These are phyloP conservation scores for Solanum megistacrolobum DNA, from an alignment of 257 asterid species.

Conservation along the genomic window DNA sequence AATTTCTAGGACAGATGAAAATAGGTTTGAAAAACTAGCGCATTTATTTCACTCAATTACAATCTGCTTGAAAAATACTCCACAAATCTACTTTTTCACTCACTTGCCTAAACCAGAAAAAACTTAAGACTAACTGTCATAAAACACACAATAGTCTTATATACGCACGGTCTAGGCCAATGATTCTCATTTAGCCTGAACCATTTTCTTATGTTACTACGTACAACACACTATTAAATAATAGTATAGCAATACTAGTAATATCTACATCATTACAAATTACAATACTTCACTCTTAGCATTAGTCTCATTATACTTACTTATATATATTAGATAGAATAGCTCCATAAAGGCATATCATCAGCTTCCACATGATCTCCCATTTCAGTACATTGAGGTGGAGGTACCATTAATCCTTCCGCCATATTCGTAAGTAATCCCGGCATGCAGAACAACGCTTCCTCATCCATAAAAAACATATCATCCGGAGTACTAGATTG, in stretches of 20 bases:
- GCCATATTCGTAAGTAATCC: slow-evolving; percentile 34
- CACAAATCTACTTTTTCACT: not conserved
- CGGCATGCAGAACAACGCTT: slow-evolving; percentile 36
- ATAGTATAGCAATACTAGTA: not conserved
- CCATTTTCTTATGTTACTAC: not conserved
- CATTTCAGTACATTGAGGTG: slow-evolving; percentile 14
- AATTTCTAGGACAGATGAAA: not conserved
- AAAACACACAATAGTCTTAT: not conserved
- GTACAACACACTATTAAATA: not conserved
- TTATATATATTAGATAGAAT: slow-evolving; percentile 7
- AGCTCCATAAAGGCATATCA: slow-evolving; percentile 48
- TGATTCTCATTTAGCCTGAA: not conserved
- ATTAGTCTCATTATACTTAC: not conserved
- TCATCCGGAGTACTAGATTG: not conserved
- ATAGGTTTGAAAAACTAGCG: not conserved
- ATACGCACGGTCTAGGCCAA: not conserved
- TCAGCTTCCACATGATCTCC: slow-evolving; percentile 18
- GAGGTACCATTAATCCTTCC: slow-evolving; percentile 54
- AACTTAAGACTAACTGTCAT: not conserved
- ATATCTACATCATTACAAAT: not conserved
- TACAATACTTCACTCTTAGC: not conserved
- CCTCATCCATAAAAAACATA: slow-evolving; percentile 31
- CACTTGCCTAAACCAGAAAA: not conserved
- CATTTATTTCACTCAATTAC: not conserved
- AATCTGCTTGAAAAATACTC: not conserved